phyloP scores from a whole-genome alignment of 164 flowering plant species.

The Houttuynia cordata region DNA sequence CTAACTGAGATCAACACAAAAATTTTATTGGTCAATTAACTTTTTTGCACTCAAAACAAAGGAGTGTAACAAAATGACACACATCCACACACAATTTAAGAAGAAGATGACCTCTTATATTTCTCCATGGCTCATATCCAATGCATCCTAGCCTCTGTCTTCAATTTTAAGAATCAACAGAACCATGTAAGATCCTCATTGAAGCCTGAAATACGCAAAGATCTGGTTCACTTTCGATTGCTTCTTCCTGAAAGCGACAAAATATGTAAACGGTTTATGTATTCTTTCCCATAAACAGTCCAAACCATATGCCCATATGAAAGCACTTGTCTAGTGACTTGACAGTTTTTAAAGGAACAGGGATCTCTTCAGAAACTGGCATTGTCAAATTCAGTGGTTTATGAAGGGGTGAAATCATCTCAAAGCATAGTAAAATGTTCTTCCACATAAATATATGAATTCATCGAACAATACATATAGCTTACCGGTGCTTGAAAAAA shows the following conservation, averaged over 20 bases:
- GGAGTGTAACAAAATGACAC: background rate
- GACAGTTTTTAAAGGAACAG: too few relatives aligned
- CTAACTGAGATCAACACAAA: too few relatives aligned
- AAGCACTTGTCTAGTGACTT: too few relatives aligned
- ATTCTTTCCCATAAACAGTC: too few relatives aligned
- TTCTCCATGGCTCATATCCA: constrained; percentile 8
- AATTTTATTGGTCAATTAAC: background rate
- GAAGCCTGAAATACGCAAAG: background rate
- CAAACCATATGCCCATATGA: too few relatives aligned
- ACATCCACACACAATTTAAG: background rate
- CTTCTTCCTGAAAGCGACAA: constrained; percentile 1
- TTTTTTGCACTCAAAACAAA: background rate
- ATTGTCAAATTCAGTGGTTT: too few relatives aligned
- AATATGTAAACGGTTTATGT: background rate
- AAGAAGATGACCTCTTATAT: constrained; percentile 9
- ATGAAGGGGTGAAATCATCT: too few relatives aligned
- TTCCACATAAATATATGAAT: too few relatives aligned
- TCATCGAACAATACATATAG: too few relatives aligned
- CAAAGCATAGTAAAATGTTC: too few relatives aligned
- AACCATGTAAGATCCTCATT: background rate
- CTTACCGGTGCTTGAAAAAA: too few relatives aligned
- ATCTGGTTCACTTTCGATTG: background rate
- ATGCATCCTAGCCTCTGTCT: background rate
- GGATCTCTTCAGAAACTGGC: too few relatives aligned
- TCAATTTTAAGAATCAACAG: constrained; percentile 1